Evolutionary conservation across 176 grass and related monocot genomes (phyloP).

Genomic region (bread wheat (Triticum aestivum)): DNA sequence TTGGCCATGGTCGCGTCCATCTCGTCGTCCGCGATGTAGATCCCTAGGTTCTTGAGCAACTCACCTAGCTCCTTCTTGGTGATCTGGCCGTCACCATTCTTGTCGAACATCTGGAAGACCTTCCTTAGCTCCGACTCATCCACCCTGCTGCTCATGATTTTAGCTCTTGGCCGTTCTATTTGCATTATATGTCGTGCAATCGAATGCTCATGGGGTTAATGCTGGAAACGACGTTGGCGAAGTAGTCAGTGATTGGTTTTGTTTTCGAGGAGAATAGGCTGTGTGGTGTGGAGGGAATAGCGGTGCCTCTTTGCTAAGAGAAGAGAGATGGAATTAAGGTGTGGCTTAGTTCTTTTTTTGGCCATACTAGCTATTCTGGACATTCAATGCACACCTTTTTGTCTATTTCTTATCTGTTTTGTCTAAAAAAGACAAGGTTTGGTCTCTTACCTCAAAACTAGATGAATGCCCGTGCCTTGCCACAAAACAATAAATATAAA

Average conservation of each 20-base stretch:
- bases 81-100: conserved; percentile 64
- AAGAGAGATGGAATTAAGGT: neutral
- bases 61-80: conserved; percentile 67
- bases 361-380: neutral
- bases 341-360: neutral
- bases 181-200: neutral
- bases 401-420: no score
- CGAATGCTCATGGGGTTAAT: neutral
- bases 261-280: neutral
- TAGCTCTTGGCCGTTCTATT: neutral
- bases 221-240: neutral
- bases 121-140: conserved; percentile 60
- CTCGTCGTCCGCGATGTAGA: conserved; percentile 60
- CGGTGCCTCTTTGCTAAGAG: neutral
- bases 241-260: neutral
- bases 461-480: no score
- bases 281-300: conserved; percentile 29
- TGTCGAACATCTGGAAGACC: conserved; percentile 84
- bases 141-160: conserved; percentile 14
- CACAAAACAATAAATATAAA: no score
- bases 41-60: conserved; percentile 64
- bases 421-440: no score
- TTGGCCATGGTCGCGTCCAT: conserved; percentile 57
- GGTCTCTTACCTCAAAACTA: no score
- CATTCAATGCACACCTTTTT: neutral